Evolutionary conservation across 352 stramenopile species (phyloP).

Genomic region (Thalassiosira hispida): DNA sequence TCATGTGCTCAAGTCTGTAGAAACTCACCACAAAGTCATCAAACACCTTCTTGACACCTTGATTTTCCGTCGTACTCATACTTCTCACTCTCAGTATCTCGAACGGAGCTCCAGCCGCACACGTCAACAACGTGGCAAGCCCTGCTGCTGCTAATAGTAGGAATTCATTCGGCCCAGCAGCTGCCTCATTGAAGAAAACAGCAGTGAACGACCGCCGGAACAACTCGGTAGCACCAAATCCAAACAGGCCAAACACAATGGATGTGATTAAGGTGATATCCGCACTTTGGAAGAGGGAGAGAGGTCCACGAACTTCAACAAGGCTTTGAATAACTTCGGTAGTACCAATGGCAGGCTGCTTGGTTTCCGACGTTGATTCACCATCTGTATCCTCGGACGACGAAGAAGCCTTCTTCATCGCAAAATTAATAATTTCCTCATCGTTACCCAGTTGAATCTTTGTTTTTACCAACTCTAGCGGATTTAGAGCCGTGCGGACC

Average conservation of each 20-base stretch:
- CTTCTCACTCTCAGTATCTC: conserved; percentile 77
- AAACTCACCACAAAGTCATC: conserved; percentile 72
- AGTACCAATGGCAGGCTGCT: conserved; percentile 49
- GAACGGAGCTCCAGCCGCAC: conserved; percentile 71
- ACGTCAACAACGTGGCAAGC: conserved; percentile 77
- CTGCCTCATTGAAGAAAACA: conserved; percentile 69
- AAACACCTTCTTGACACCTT: conserved; percentile 68
- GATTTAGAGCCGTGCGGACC: conserved; percentile 81
- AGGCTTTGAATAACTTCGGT: conserved; percentile 74
- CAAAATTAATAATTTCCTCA: conserved; percentile 74
- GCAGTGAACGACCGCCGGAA: conserved; percentile 81
- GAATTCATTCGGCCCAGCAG: conserved; percentile 59
- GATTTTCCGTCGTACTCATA: conserved; percentile 68
- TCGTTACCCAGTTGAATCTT: conserved; percentile 85
- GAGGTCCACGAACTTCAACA: conserved; percentile 67
- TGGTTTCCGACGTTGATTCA: conserved; percentile 21
- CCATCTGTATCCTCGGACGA: conserved; percentile 16
- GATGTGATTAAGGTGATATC: conserved; percentile 85
- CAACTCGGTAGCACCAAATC: conserved; percentile 85
- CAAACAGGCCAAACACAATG: conserved; percentile 84
- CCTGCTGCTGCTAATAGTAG: conserved; percentile 73
- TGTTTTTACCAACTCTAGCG: conserved; percentile 86
- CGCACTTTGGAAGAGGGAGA: conserved; percentile 81
- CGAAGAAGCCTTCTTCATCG: conserved; percentile 34
- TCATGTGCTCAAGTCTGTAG: background rate